Conservation (phyloP, 306 rosid species). For the Prunus fruticosa region DNA sequence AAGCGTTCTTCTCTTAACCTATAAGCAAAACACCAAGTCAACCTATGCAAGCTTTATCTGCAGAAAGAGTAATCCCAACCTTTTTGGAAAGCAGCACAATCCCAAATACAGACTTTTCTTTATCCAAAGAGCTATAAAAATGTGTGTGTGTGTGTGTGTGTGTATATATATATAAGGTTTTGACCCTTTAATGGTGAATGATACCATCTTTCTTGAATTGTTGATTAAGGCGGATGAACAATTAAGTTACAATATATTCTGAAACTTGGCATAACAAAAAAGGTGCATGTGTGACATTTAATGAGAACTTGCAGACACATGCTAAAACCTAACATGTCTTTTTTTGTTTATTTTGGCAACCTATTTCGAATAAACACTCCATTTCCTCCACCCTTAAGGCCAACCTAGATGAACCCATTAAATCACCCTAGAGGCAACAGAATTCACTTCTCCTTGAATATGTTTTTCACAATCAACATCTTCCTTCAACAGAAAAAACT, state of each 20-base stretch:
- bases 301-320: not conserved
- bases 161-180: not conserved
- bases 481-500: slow-evolving; percentile 1
- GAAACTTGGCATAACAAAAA: not conserved
- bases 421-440: not conserved
- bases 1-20: slow-evolving; percentile 77
- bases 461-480: not conserved
- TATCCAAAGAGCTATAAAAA: not conserved
- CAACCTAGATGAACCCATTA: not conserved
- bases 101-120: not conserved
- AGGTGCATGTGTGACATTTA: not conserved
- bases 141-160: not conserved
- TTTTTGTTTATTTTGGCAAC: not conserved
- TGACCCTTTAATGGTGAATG: not conserved
- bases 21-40: slow-evolving; percentile 19
- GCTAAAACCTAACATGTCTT: not conserved
- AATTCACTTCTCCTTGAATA: not conserved
- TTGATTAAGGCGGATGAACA: not conserved
- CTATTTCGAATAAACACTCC: not conserved
- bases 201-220: not conserved
- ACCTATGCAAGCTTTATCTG: not conserved
- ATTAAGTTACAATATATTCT: too few species aligned
- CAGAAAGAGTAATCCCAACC: not conserved
- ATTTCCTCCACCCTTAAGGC: not conserved
- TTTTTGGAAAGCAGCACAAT: slow-evolving; percentile 1